Evolutionary conservation across 2,329 filamentous ascomycete species (phyloP).

Genomic region (Xylariaceae sp.): DNA sequence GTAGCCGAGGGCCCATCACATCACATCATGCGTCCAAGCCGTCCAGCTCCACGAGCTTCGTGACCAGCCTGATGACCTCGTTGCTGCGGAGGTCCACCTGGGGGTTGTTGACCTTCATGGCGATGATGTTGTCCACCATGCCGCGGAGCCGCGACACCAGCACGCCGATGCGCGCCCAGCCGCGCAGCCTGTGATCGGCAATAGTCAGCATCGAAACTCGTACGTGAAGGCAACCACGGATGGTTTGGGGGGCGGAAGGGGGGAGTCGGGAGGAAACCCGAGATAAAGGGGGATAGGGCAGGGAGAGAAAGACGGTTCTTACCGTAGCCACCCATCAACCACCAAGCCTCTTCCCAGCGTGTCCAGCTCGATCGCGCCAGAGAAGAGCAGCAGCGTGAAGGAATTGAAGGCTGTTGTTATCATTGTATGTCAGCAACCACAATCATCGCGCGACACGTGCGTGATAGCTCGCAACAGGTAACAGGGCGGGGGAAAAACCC

Average conservation of each 20-base stretch:
- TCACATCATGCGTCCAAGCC: slow-evolving; percentile 71
- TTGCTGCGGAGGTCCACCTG: slow-evolving; percentile 47
- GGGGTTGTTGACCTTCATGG: slow-evolving; percentile 71
- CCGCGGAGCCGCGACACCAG: slow-evolving; percentile 73
- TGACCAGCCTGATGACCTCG: slow-evolving; percentile 70
- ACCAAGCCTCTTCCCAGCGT: slow-evolving; percentile 79
- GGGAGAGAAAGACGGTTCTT: slow-evolving; percentile 9
- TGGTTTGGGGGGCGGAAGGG: too few species aligned
- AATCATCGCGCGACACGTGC: too few species aligned
- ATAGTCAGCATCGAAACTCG: background rate
- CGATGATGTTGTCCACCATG: slow-evolving; percentile 81
- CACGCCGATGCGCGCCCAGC: slow-evolving; percentile 93
- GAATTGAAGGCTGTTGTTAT: slow-evolving; percentile 90
- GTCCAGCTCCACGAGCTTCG: slow-evolving; percentile 79
- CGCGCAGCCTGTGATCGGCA: slow-evolving; percentile 46
- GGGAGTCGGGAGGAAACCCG: background rate
- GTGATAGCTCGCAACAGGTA: too few species aligned
- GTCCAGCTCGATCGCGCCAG: slow-evolving; percentile 76
- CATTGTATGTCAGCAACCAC: too few species aligned
- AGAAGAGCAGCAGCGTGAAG: slow-evolving; percentile 82
- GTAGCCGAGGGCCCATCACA: too few species aligned
- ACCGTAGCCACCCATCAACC: slow-evolving; percentile 80
- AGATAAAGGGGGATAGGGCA: background rate
- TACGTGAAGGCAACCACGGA: too few species aligned
- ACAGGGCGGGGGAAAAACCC: too few species aligned